Evolutionary conservation across 169 alveolate genomes (phyloP).

Genomic region (Plasmodium cynomolgi): DNA sequence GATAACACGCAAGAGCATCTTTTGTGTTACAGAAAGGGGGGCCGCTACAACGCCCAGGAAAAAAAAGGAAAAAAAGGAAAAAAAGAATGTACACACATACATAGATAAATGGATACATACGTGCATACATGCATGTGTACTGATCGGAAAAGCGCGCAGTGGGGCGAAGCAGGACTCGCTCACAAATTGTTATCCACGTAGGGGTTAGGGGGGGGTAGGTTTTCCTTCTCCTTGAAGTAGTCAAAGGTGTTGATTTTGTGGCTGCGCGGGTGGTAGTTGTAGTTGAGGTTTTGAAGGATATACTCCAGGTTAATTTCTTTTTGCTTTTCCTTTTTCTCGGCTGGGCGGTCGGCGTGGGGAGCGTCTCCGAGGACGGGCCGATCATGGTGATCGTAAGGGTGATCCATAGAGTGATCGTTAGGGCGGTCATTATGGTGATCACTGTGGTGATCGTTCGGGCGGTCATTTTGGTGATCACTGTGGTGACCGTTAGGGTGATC

Average conservation of each 20-base stretch:
- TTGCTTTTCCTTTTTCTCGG: slow-evolving; percentile 27
- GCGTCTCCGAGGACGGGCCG: background rate
- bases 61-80: background rate
- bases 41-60: background rate
- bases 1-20: background rate
- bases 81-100: background rate
- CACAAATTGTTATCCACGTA: slow-evolving; percentile 40
- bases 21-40: background rate
- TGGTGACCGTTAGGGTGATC: background rate
- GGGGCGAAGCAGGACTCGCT: background rate
- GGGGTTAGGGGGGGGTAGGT: slow-evolving; percentile 24
- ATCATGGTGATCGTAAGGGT: background rate
- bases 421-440: background rate
- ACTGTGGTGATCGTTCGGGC: background rate
- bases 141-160: background rate
- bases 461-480: background rate
- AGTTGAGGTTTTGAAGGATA: slow-evolving; percentile 39
- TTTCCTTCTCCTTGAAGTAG: slow-evolving; percentile 74
- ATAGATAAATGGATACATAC: background rate
- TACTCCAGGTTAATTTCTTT: slow-evolving; percentile 40
- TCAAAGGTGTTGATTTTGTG: slow-evolving; percentile 61
- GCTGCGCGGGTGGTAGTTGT: slow-evolving; percentile 57
- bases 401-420: background rate
- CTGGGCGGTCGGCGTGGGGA: background rate
- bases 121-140: background rate